These are phyloP conservation scores for Kwoniella dejecticola DNA, from an alignment of 768 basidiomycete genomes.

Conservation along the genomic window DNA sequence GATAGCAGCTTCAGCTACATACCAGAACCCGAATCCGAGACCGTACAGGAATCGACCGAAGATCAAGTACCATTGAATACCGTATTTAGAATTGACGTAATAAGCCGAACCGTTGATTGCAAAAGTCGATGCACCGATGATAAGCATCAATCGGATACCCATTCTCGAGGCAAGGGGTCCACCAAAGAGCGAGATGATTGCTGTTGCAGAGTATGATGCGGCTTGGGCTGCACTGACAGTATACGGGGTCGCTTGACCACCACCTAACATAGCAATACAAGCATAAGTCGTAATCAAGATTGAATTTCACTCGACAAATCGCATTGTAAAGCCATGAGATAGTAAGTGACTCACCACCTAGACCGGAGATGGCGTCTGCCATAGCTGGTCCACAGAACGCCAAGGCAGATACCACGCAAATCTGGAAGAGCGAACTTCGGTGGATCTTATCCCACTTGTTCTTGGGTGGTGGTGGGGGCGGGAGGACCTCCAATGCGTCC, in stretches of 20 bases:
- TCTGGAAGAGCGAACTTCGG: conserved; percentile 20
- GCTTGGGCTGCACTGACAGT: conserved; percentile 18
- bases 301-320: too few relatives aligned
- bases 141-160: conserved; percentile 29
- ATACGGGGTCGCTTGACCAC: conserved; percentile 29
- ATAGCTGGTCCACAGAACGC: conserved; percentile 30
- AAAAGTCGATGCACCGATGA: conserved; percentile 30
- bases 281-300: too few relatives aligned
- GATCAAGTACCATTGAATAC: conserved; percentile 31
- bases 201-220: conserved; percentile 17
- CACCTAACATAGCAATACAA: not conserved
- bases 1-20: conserved; percentile 28
- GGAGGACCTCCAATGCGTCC: conserved; percentile 5
- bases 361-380: conserved; percentile 32
- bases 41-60: conserved; percentile 27
- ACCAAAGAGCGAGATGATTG: conserved; percentile 23
- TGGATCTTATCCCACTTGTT: conserved; percentile 13
- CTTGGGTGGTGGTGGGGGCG: conserved; percentile 2
- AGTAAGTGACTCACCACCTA: conserved; percentile 22
- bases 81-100: conserved; percentile 25
- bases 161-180: conserved; percentile 25
- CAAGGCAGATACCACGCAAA: conserved; percentile 19
- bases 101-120: conserved; percentile 27
- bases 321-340: too few relatives aligned
- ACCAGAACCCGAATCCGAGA: conserved; percentile 26